Conservation (phyloP, 495 filamentous ascomycete species). For the Halenospora varia region DNA sequence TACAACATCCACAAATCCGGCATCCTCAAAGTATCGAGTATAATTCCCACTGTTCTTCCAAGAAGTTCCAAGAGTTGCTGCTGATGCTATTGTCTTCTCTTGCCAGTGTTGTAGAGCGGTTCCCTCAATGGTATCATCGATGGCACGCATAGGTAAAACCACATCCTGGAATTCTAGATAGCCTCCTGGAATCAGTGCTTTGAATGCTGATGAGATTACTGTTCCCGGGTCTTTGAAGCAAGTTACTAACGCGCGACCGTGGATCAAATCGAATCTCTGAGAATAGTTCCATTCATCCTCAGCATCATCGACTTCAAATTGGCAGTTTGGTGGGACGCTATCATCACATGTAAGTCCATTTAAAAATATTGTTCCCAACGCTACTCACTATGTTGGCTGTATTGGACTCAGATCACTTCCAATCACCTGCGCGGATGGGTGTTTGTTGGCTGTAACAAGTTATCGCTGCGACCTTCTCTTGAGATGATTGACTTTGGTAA, state of each 20-base stretch:
- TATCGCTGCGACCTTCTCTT: background rate
- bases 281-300: slow-evolving; percentile 50
- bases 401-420: slow-evolving; percentile 48
- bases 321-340: slow-evolving; percentile 46
- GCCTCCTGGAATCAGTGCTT: slow-evolving; percentile 1
- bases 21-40: background rate
- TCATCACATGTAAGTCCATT: background rate
- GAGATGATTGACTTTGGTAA: background rate
- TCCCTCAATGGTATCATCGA: background rate
- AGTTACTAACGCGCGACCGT: slow-evolving; percentile 31
- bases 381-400: slow-evolving; percentile 34
- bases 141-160: background rate
- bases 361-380: background rate
- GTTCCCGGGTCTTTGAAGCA: slow-evolving; percentile 5
- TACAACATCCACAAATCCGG: slow-evolving; percentile 1
- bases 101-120: background rate
- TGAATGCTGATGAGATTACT: background rate
- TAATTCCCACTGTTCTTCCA: background rate
- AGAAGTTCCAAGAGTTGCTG: background rate
- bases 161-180: slow-evolving; percentile 4
- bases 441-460: slow-evolving; percentile 11
- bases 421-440: slow-evolving; percentile 30
- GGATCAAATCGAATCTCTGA: slow-evolving; percentile 47
- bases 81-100: background rate
- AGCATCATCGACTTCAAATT: slow-evolving; percentile 50